Percentiles rank a stretch among this genome's conserved stretches.
phyloP scores from a whole-genome alignment of 2,329 filamentous ascomycete genomes.

The Aspergillus cejpii region DNA sequence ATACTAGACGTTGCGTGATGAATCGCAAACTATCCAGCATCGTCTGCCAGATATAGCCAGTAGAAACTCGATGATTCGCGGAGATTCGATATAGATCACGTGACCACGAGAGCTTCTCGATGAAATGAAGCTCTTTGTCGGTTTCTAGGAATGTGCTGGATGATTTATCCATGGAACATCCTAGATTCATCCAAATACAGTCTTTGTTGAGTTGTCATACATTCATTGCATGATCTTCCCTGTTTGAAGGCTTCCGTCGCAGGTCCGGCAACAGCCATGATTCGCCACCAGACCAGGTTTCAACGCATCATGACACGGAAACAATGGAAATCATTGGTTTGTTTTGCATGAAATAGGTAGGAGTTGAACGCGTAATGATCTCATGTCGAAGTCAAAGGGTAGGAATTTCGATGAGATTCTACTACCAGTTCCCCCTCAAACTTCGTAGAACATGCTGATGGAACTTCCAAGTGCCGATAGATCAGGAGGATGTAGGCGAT shows the following conservation, averaged over 20 bases:
- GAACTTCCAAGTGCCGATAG: too few relatives aligned
- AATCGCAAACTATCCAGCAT: slow-evolving; percentile 6
- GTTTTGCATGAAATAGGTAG: neutral
- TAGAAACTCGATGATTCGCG: slow-evolving; percentile 17
- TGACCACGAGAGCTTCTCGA: slow-evolving; percentile 7
- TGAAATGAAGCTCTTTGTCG: neutral
- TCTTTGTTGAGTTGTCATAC: neutral
- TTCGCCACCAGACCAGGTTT: neutral
- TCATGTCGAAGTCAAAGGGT: too few relatives aligned
- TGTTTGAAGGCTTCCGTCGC: neutral
- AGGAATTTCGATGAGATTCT: too few relatives aligned
- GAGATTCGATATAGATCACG: slow-evolving; percentile 20
- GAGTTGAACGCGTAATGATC: too few relatives aligned
- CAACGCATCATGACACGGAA: neutral
- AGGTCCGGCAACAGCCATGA: neutral
- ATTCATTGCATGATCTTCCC: neutral
- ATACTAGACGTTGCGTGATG: slow-evolving; percentile 2
- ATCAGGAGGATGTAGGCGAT: too few relatives aligned
- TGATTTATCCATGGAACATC: neutral
- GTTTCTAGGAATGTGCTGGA: neutral
- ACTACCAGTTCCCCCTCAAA: too few relatives aligned
- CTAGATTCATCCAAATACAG: neutral
- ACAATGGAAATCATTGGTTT: neutral
- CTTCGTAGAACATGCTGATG: too few relatives aligned
- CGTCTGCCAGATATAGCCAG: slow-evolving; percentile 4